Percentiles rank a stretch among this genome's conserved stretches.
Evolutionary conservation across 75 land plant species (phyloP).

Genomic region (Selaginella moellendorffii): DNA sequence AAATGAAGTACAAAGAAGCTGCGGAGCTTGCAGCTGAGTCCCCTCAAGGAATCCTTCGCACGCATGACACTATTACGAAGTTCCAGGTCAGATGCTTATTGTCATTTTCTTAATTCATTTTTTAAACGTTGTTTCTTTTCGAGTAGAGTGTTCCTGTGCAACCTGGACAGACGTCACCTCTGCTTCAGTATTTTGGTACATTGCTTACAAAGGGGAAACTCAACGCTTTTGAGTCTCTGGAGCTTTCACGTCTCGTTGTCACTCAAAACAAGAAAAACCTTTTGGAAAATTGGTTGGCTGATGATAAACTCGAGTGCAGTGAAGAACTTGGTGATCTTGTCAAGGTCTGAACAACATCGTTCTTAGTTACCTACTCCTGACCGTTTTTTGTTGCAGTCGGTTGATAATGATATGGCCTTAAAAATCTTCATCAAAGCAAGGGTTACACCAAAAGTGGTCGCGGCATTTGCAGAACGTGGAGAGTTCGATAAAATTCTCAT

Average conservation of each 20-base stretch:
- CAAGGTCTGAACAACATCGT: slow-evolving; percentile 33
- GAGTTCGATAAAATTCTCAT: slow-evolving; percentile 96
- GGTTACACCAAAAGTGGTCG: slow-evolving; percentile 96
- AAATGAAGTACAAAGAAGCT: slow-evolving; percentile 98
- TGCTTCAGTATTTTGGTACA: slow-evolving; percentile 97
- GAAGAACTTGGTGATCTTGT: slow-evolving; percentile 99
- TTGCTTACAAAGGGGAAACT: slow-evolving; percentile 85
- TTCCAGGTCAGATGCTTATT: slow-evolving; percentile 49
- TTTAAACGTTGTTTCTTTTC: background rate
- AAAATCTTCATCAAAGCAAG: slow-evolving; percentile 96
- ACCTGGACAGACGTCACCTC: slow-evolving; percentile 93
- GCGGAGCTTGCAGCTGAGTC: slow-evolving; percentile 99
- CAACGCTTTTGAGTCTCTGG: slow-evolving; percentile 92
- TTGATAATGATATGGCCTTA: slow-evolving; percentile 94
- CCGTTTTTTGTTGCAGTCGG: slow-evolving; percentile 39
- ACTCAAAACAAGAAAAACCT: slow-evolving; percentile 96
- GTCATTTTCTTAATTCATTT: too few relatives aligned
- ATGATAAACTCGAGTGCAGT: slow-evolving; percentile 96
- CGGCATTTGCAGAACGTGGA: slow-evolving; percentile 92
- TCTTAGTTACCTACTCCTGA: background rate
- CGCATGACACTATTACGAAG: slow-evolving; percentile 94
- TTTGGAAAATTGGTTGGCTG: slow-evolving; percentile 95
- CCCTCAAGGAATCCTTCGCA: slow-evolving; percentile 91
- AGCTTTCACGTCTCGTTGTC: slow-evolving; percentile 89
- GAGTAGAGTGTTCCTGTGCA: slow-evolving; percentile 94